Percentiles rank a stretch among this genome's conserved stretches.
Conservation (phyloP, 2,329 filamentous ascomycete species). For the Pseudocercospora eumusae region DNA sequence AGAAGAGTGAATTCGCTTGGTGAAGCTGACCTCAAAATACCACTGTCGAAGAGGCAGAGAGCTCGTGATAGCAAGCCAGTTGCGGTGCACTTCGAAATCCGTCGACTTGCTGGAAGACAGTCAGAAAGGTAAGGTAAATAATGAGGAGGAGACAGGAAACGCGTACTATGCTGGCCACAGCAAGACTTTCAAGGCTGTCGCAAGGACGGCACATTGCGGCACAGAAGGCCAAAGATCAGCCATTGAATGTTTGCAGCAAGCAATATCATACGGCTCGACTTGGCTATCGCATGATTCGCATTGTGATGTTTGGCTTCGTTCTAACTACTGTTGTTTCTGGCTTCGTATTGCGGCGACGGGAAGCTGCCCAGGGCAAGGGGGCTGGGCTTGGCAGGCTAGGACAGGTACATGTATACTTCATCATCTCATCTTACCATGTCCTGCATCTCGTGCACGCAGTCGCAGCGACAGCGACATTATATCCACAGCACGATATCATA, state of each 20-base stretch:
- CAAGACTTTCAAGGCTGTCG: slow-evolving; percentile 85
- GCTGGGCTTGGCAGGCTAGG: not conserved
- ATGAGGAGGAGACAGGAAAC: not conserved
- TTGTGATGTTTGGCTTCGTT: slow-evolving; percentile 11
- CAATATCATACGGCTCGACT: slow-evolving; percentile 12
- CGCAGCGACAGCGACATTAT: too few species aligned
- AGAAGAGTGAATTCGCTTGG: not conserved
- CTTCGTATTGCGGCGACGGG: not conserved
- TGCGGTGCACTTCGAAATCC: slow-evolving; percentile 97
- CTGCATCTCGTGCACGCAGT: not conserved
- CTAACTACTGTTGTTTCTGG: too few species aligned
- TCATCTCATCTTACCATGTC: not conserved
- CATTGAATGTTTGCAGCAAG: slow-evolving; percentile 54
- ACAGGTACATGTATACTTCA: too few species aligned
- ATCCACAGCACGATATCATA: not conserved
- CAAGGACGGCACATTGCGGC: slow-evolving; percentile 80
- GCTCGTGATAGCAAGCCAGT: slow-evolving; percentile 96
- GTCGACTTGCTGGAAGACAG: slow-evolving; percentile 77
- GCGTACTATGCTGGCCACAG: slow-evolving; percentile 93
- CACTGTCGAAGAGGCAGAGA: slow-evolving; percentile 83
- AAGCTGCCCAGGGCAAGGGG: not conserved
- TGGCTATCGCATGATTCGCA: slow-evolving; percentile 13
- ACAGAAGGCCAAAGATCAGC: slow-evolving; percentile 82
- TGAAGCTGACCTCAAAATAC: slow-evolving; percentile 75
- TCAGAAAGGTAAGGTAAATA: not conserved